phyloP scores from a whole-genome alignment of 1,284 basidiomycete genomes.

The Pseudozyma hubeiensis region DNA sequence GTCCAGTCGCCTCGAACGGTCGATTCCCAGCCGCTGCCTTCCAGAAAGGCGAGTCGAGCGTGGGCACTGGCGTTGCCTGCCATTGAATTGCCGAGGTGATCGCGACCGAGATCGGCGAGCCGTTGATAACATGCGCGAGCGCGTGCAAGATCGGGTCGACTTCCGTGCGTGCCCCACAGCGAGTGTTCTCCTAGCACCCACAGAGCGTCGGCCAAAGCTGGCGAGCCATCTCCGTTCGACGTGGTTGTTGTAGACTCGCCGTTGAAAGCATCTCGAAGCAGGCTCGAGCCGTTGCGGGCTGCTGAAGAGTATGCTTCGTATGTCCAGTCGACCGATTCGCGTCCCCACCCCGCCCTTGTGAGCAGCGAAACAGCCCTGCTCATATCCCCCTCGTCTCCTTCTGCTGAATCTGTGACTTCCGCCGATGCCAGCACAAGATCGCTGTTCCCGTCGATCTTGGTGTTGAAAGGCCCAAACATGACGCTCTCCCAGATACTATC shows the following conservation, averaged over 20 bases:
- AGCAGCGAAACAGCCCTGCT: constrained; percentile 40
- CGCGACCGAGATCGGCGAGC: constrained; percentile 45
- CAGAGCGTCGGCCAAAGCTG: constrained; percentile 57
- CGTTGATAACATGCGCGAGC: constrained; percentile 57
- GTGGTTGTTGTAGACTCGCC: background rate
- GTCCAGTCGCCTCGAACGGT: constrained; percentile 49
- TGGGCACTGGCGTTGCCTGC: constrained; percentile 65
- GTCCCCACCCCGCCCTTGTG: constrained; percentile 50
- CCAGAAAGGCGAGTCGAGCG: constrained; percentile 60
- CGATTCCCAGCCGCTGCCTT: constrained; percentile 57
- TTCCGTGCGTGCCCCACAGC: constrained; percentile 66
- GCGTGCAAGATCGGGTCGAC: constrained; percentile 47
- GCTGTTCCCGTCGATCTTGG: constrained; percentile 2
- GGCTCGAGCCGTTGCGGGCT: constrained; percentile 19
- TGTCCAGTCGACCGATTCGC: constrained; percentile 24
- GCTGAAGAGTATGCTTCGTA: constrained; percentile 32
- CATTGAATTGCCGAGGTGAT: constrained; percentile 22
- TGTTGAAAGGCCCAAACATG: constrained; percentile 56
- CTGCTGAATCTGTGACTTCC: background rate
- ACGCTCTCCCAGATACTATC: constrained; percentile 48
- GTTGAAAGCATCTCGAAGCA: constrained; percentile 17
- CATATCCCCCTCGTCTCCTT: constrained; percentile 11
- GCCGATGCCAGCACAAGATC: constrained; percentile 12
- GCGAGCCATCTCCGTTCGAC: background rate
- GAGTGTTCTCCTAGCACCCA: constrained; percentile 65